Base-by-base conservation (phyloP, 2,329 filamentous ascomycete species). In the Aureobasidium pullulans region DNA sequence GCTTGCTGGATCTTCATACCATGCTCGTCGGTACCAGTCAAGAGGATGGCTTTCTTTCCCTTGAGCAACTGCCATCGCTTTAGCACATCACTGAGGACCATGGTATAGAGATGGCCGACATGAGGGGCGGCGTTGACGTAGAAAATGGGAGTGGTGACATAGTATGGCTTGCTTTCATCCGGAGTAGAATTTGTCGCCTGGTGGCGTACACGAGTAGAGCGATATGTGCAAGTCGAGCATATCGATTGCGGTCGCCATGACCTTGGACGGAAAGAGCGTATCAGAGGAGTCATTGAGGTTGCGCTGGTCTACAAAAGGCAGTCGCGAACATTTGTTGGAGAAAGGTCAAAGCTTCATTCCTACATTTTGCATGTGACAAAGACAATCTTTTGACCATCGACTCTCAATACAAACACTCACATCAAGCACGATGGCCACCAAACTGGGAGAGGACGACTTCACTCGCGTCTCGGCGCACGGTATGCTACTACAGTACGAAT, bases 41-140 rank as follows among this genome's bases (percentile, higher is more conserved):
- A 86, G 13, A 99, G 77, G 63, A 90, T 80, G 3, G 92, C 87
- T 49, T 80, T 76, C 32, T 84, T 76, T 39, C 89, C 89, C 62
- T 87, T 84, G 54, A 99, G 80, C 34, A 84, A 77, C 70, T 95
- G 84, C 90, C 91, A 99, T 75, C 94, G 83, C 75, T 97, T 99
- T 66, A 96, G 77, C 57, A 96, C 86, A 73, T 99, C 94, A 64
- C 90, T 81, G 46, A 99, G 81, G 67, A 97, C 81, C 84, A 97
- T 92, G 43, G 88, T 90, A 73, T 96, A 97, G 62, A 99, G 80
- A 74, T 99, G 94, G 46, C 94, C 94, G 63, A 97, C 84, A 77
- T 99, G 94, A 53, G 94, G 94, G 47, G 90, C 91, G 93, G 92
- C 90, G 82, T 99, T 99, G 77, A 99, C 94, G 74, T 99, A 99